Conservation (phyloP, 192 early-diverging fungal genomes). For the Globomyces pollinis-pini region DNA sequence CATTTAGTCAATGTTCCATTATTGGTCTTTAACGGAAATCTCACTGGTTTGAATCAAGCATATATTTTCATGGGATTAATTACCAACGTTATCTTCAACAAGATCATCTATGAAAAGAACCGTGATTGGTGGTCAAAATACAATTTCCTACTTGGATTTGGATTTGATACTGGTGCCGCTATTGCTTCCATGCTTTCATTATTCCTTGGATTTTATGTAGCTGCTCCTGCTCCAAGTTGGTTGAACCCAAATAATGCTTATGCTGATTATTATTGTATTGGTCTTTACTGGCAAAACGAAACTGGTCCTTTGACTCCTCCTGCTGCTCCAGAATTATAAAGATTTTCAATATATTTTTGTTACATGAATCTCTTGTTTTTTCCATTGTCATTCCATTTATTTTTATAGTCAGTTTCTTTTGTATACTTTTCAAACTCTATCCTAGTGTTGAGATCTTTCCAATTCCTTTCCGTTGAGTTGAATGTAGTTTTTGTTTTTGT, state of each 20-base stretch:
- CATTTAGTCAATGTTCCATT: conserved; percentile 14
- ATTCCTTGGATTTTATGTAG: background rate
- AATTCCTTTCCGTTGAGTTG: too few species aligned
- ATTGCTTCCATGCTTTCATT: conserved; percentile 11
- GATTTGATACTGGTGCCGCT: conserved; percentile 22
- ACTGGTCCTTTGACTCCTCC: too few species aligned
- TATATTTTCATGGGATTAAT: conserved; percentile 6
- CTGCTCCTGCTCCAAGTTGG: background rate
- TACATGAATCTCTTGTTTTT: too few species aligned
- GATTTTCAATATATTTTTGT: too few species aligned
- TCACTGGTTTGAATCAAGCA: background rate
- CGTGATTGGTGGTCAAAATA: conserved; percentile 23
- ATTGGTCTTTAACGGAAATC: background rate
- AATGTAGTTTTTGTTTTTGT: too few species aligned
- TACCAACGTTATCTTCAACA: conserved; percentile 14
- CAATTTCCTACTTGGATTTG: conserved; percentile 21
- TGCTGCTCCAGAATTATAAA: too few species aligned
- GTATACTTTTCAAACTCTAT: too few species aligned
- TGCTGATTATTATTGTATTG: conserved; percentile 4
- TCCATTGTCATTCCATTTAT: too few species aligned
- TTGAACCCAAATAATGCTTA: background rate
- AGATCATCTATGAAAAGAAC: conserved; percentile 10
- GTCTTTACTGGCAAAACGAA: too few species aligned
- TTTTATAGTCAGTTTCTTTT: too few species aligned
- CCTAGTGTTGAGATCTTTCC: too few species aligned